Evolutionary conservation across 2,329 filamentous ascomycete species (phyloP), one percentile per base, ranked within the genome.

Genomic region (Alternaria dauci): DNA sequence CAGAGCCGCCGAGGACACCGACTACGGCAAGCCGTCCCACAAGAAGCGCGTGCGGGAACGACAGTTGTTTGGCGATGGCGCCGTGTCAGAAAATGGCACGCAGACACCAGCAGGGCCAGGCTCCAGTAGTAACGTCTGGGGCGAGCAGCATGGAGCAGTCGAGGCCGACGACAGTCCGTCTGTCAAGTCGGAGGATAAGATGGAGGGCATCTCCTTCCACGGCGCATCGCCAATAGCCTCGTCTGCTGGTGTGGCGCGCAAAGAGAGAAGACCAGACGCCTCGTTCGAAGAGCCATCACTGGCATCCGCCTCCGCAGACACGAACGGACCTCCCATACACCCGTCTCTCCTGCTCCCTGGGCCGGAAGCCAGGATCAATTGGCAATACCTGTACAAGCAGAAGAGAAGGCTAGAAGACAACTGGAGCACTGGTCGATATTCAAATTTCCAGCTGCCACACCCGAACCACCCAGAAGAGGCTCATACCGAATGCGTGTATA

Each of bases 401-500:
- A 89, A 95, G 61, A 87, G 89, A 57, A 86, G 89, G 23, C 82
- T 99, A 14, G 95, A 99, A 79, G 88, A 90, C 8, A 98, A 99
- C 75, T 99, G 95, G 95, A 88, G 92, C 60, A 85, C 89, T 20
- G 94, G 92, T 4, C 90, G 88, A 59, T 97, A 87, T 76, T 88
- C 85, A 3, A 96, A 94, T 65, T 98, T 98, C 72, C 93, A 96
- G 75, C 85, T 99, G 1, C 95, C 95, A 0, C 93, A 97, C 72
- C 93, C 93, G 0, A 85, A 88, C 38, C 85, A 93, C 71, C 88
- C 88, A 1, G 85, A 91, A 32, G 94, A 98, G 76, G 92, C 92
- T 1, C 95, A 99, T 75, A 86, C 85, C 20, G 94, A 98, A 74
- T 98, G 94, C 76, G 93, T 99, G 12, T 99, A 99, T 78, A 94